Conservation (phyloP, 306 rosid species). For the Quercus robur region DNA sequence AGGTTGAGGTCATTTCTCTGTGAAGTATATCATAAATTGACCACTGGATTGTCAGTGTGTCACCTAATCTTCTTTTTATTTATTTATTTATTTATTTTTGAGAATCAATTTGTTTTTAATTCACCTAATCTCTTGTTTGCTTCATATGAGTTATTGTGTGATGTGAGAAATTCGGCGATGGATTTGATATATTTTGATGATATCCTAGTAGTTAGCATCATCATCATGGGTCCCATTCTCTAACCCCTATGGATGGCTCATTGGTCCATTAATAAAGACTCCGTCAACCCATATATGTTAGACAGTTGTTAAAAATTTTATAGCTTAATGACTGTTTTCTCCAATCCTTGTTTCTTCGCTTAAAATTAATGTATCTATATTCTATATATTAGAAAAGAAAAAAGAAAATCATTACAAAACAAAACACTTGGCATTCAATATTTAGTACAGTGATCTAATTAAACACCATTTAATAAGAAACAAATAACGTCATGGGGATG, state of each 20-base stretch:
- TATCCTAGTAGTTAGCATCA: conserved; percentile 23
- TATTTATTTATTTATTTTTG: too few species aligned
- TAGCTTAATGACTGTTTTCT: too few species aligned
- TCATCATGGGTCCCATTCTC: conserved; percentile 28
- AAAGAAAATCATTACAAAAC: conserved; percentile 15
- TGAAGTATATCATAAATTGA: not conserved
- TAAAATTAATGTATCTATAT: not conserved
- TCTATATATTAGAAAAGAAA: not conserved
- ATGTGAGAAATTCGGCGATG: not conserved
- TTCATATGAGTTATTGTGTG: conserved; percentile 22
- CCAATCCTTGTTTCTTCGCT: too few species aligned
- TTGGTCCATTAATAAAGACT: conserved; percentile 36
- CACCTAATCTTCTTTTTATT: conserved; percentile 20
- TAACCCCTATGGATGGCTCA: conserved; percentile 28
- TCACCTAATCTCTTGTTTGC: conserved; percentile 21
- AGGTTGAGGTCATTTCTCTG: not conserved
- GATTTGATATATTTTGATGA: conserved; percentile 21
- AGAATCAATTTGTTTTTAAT: conserved; percentile 22
- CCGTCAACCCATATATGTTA: conserved; percentile 34
- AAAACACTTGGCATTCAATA: conserved; percentile 29
- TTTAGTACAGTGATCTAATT: conserved; percentile 25
- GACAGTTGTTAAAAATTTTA: not conserved
- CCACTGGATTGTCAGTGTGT: not conserved
- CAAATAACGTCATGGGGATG: not conserved
- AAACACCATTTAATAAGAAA: conserved; percentile 22